Base-by-base conservation (phyloP, 352 stramenopile genomes). In the Phytophthora parvispora region DNA sequence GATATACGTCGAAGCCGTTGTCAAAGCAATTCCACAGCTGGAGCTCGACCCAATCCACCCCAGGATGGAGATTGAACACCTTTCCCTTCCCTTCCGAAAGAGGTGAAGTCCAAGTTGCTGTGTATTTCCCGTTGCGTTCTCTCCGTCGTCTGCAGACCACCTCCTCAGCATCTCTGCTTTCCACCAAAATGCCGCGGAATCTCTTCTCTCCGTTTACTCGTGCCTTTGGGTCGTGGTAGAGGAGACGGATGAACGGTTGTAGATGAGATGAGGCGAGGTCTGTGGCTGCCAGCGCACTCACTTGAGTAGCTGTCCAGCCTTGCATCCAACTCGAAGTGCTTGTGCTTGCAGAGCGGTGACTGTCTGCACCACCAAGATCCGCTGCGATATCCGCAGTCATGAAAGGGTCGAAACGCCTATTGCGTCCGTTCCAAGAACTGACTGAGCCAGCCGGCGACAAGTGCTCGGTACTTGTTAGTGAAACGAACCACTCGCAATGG, bases 21-120 rank as follows among this genome's bases (percentile, higher is more conserved):
- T 70, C 60, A 50, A 92, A 91, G 4, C 64, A 73, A 60, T 92
- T 92, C 86, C 86, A 93, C 16, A 90, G 51, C 59, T 93, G 80
- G 3, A 92, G 43, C 40, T 92, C 78, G 53, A 92, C 56, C 60
- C 56, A 84, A 13, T 87, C 56, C 8, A 83, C 65, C 7, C 45
- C 65, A 0, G 69, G n/a, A 10, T 81, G 79, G 18, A 87, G 49
- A 42, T 76, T 60, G 36, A 75, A 75, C 5, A 68, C 27, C 38
- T 72, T 24, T 45, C 62, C 61, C 55, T 43, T 38, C 4, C 28
- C 15, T 24, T 31, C 25, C 16, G 32, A 42, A n/a, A 16, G 32
- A 10, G 24, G 12, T 15, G 53, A 32, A 0, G n/a, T 28, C 81
- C 81, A 93, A 0, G n/a, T 18, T 5, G 67, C 81, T 45, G 78